These are phyloP conservation scores for Aureobasidium melanogenum DNA, from an alignment of 2,329 filamentous ascomycete genomes.

Conservation along the genomic window DNA sequence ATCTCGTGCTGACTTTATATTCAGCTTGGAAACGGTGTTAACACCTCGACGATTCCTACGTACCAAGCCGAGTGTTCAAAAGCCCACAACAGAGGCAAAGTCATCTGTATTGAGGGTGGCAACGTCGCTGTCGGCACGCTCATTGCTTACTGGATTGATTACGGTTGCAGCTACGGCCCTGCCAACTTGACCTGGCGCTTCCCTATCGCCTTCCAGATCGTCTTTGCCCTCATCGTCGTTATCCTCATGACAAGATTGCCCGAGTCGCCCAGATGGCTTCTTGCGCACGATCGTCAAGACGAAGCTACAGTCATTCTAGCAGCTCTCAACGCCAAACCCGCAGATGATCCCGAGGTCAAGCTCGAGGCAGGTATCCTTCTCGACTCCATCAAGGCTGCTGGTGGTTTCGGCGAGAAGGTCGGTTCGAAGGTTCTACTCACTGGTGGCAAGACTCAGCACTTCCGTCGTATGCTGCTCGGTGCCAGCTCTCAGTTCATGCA, in stretches of 20 bases:
- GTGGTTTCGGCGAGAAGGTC: conserved; percentile 32
- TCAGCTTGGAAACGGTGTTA: conserved; percentile 43
- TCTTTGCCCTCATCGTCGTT: conserved; percentile 36
- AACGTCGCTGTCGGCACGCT: conserved; percentile 43
- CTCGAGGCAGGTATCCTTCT: conserved; percentile 57
- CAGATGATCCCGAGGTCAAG: conserved; percentile 16
- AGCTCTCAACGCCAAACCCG: conserved; percentile 8
- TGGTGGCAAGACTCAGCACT: conserved; percentile 52
- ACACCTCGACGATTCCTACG: conserved; percentile 46
- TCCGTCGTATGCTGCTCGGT: conserved; percentile 55
- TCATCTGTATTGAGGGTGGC: conserved; percentile 52
- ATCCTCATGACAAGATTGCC: conserved; percentile 36
- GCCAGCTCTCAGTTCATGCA: conserved; percentile 53
- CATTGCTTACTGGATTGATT: conserved; percentile 43
- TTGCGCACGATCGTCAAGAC: conserved; percentile 16
- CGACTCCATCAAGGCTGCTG: conserved; percentile 42
- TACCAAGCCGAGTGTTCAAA: conserved; percentile 47
- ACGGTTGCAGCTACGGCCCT: conserved; percentile 31
- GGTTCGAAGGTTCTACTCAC: conserved; percentile 47
- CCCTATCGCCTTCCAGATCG: conserved; percentile 34
- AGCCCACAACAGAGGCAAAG: conserved; percentile 49
- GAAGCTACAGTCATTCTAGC: conserved; percentile 17
- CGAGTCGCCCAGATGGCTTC: conserved; percentile 35
- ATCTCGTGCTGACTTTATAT: neutral
- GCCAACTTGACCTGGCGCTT: conserved; percentile 29